Conservation (phyloP, 73 alveolate genomes). For the Durusdinium trenchii region DNA sequence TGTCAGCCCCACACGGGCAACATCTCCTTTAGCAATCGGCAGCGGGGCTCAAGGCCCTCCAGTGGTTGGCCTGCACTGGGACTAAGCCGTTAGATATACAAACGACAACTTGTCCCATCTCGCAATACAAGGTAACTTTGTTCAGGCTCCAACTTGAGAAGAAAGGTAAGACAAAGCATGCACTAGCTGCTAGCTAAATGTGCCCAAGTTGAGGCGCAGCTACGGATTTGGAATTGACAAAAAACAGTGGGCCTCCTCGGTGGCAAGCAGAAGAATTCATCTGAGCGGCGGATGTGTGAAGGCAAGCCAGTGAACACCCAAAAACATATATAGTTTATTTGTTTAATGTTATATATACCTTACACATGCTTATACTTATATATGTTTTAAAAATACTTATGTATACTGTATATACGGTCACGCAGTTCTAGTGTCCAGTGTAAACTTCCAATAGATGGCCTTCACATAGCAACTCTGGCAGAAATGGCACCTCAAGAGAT, state of each 20-base stretch:
- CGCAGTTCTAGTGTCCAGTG: background rate
- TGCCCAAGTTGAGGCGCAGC: no score
- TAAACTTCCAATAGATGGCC: background rate
- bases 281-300: background rate
- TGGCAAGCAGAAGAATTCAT: background rate
- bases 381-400: background rate
- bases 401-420: background rate
- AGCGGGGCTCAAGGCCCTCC: slow-evolving; percentile 41
- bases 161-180: no score
- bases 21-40: background rate
- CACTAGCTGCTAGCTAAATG: no score
- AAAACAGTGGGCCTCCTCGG: background rate
- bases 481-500: background rate
- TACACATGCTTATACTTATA: no score
- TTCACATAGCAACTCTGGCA: background rate
- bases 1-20: slow-evolving; percentile 21
- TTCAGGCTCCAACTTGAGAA: no score
- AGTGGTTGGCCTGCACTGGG: no score
- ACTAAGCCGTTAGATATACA: no score
- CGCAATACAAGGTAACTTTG: no score
- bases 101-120: no score
- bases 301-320: background rate
- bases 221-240: no score
- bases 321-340: background rate
- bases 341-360: background rate